A percentile compares a stretch with the other conserved stretches of the same genome.
Conservation (phyloP, 2,329 filamentous ascomycete species). For the Exophiala viscosa region DNA sequence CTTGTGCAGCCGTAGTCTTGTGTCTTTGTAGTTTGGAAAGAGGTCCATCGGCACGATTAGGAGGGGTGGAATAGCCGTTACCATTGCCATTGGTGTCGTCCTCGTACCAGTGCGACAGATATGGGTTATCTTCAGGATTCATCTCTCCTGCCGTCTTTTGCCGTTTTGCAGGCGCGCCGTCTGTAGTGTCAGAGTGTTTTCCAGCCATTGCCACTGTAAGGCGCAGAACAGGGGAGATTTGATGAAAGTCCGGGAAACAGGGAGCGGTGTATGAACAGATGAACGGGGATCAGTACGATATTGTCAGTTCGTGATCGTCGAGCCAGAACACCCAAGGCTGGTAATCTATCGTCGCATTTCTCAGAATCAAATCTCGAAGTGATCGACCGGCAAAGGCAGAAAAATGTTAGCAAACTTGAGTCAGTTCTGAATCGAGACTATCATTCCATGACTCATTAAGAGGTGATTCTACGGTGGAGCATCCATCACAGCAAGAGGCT, state of each 20-base stretch:
- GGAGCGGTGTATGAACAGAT: not conserved
- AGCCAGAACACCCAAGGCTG: too few species aligned
- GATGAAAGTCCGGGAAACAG: not conserved
- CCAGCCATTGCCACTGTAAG: constrained; percentile 20
- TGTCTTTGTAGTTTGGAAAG: constrained; percentile 71
- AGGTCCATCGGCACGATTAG: constrained; percentile 42
- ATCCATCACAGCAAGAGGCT: too few species aligned
- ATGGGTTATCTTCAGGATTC: constrained; percentile 68
- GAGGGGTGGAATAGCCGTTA: constrained; percentile 36
- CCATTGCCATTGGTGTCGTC: constrained; percentile 36
- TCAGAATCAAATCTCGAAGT: not conserved
- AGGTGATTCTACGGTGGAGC: not conserved
- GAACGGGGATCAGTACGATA: not conserved
- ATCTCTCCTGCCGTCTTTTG: constrained; percentile 49
- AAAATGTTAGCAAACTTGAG: not conserved
- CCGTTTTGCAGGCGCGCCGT: constrained; percentile 50
- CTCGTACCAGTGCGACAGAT: constrained; percentile 84
- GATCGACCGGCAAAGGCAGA: not conserved
- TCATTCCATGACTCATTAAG: not conserved
- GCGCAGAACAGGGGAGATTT: not conserved
- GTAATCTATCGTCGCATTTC: not conserved
- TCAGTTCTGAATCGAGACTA: not conserved
- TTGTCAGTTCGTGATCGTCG: too few species aligned
- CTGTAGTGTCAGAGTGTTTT: constrained; percentile 27
- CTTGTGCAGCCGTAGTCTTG: constrained; percentile 72